Percentiles rank a stretch among this genome's conserved stretches.
Evolutionary conservation across 2,329 filamentous ascomycete species (phyloP).

Genomic region (Scedosporium aurantiacum): DNA sequence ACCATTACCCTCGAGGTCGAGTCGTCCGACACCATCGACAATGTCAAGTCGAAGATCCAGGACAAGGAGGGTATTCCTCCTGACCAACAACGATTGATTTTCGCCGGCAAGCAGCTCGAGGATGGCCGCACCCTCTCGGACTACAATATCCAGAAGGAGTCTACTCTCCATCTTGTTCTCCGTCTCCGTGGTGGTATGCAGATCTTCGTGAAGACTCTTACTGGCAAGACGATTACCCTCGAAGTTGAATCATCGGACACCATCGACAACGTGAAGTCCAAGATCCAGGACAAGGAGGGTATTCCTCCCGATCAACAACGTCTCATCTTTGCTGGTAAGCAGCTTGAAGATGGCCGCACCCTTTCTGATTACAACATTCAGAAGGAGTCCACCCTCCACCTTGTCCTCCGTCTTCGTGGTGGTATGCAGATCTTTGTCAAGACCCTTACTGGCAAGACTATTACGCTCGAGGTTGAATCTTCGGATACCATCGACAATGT

Average conservation of each 20-base stretch:
- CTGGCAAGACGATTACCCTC: constrained; percentile 87
- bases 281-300: constrained; percentile 89
- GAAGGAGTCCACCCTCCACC: constrained; percentile 73
- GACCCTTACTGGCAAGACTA: constrained; percentile 85
- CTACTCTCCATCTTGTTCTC: constrained; percentile 73
- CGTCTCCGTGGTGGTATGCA: constrained; percentile 86
- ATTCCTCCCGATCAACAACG: constrained; percentile 93
- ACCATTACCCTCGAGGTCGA: constrained; percentile 89
- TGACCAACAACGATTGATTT: constrained; percentile 92
- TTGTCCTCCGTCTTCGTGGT: constrained; percentile 72
- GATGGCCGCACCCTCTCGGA: constrained; percentile 83
- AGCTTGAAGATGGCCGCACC: constrained; percentile 84
- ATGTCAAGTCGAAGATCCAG: constrained; percentile 94
- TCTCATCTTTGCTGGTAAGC: constrained; percentile 87
- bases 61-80: constrained; percentile 96
- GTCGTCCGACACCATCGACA: constrained; percentile 85
- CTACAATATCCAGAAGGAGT: constrained; percentile 96
- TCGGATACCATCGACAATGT: constrained; percentile 91
- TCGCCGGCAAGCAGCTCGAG: constrained; percentile 92
- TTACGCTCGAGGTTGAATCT: constrained; percentile 82
- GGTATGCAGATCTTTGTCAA: constrained; percentile 86
- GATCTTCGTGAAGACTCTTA: constrained; percentile 78
- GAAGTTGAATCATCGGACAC: constrained; percentile 85
- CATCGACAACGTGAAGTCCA: constrained; percentile 88
- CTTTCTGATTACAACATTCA: constrained; percentile 96